Evolutionary conservation across 345 rosid genomes (phyloP).

Genomic region (Gossypium australe): DNA sequence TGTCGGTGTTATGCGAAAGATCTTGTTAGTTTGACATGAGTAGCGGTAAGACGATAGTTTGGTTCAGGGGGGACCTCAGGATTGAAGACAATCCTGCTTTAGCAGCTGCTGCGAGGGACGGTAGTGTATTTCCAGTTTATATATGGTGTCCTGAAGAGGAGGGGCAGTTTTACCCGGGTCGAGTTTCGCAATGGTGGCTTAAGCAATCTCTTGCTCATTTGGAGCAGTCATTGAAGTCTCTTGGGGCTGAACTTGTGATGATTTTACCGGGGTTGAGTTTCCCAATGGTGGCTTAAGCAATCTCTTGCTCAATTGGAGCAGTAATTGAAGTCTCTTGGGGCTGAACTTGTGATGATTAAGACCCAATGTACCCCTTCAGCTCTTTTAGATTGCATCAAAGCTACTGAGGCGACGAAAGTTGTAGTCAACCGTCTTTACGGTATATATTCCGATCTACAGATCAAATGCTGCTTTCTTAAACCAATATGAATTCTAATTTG

Average conservation of each 20-base stretch:
- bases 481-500: not conserved
- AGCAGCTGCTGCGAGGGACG: slow-evolving; percentile 79
- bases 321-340: slow-evolving; percentile 72
- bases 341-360: slow-evolving; percentile 61
- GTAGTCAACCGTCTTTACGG: slow-evolving; percentile 90
- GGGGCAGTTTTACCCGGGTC: slow-evolving; percentile 84
- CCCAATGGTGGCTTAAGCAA: slow-evolving; percentile 98
- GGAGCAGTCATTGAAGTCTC: slow-evolving; percentile 59
- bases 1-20: not conserved
- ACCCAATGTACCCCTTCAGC: slow-evolving; percentile 58
- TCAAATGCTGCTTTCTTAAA: not conserved
- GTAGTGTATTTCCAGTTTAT: slow-evolving; percentile 66
- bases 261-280: slow-evolving; percentile 83
- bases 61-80: slow-evolving; percentile 96
- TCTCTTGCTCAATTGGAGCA: slow-evolving; percentile 60
- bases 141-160: slow-evolving; percentile 95
- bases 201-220: slow-evolving; percentile 75
- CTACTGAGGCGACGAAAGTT: slow-evolving; percentile 62
- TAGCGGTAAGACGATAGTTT: slow-evolving; percentile 62
- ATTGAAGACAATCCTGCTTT: slow-evolving; percentile 98
- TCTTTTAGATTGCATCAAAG: slow-evolving; percentile 59
- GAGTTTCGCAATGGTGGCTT: slow-evolving; percentile 98
- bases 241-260: slow-evolving; percentile 68
- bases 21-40: slow-evolving; percentile 31
- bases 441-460: slow-evolving; percentile 22